A percentile compares a stretch with the other conserved stretches of the same genome.
Conservation (phyloP, 129 eudicot genomes). For the Helichrysum umbraculigerum region DNA sequence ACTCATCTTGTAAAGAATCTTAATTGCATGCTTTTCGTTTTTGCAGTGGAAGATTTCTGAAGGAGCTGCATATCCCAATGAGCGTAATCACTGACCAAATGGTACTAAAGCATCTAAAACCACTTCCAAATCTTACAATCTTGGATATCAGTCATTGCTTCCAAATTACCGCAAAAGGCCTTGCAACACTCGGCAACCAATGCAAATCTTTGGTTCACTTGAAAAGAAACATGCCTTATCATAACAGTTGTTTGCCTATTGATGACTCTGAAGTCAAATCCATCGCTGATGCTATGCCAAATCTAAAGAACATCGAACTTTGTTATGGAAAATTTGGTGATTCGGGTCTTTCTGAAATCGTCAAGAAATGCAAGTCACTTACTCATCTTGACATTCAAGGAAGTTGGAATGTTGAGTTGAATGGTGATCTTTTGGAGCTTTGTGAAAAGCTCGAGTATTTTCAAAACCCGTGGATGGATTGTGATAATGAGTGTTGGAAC, state of each 20-base stretch:
- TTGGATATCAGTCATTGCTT: constrained; percentile 44
- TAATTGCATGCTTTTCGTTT: not conserved
- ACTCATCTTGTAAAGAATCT: too few relatives aligned
- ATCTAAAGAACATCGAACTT: constrained; percentile 33
- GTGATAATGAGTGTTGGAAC: not conserved
- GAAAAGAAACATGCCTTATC: constrained; percentile 47
- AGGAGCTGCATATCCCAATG: constrained; percentile 38
- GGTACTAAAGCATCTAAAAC: constrained; percentile 37
- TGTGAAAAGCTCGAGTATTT: constrained; percentile 32
- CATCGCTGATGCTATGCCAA: constrained; percentile 35
- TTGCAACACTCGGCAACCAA: constrained; percentile 42
- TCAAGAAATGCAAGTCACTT: constrained; percentile 36
- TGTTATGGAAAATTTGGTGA: constrained; percentile 40
- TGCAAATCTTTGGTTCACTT: constrained; percentile 38
- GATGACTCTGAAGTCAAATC: constrained; percentile 40
- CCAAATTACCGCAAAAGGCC: constrained; percentile 35
- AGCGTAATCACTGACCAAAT: constrained; percentile 40
- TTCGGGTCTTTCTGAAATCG: constrained; percentile 34
- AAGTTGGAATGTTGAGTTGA: constrained; percentile 31
- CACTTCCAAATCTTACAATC: constrained; percentile 32
- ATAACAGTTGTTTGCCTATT: not conserved
- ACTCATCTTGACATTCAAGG: constrained; percentile 36
- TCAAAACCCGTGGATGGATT: constrained; percentile 22
- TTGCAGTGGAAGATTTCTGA: constrained; percentile 40
- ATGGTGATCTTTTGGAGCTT: constrained; percentile 29